Evolutionary conservation across 1,139 yeast genomes (phyloP).

Genomic region (Blastobotrys niveus): DNA sequence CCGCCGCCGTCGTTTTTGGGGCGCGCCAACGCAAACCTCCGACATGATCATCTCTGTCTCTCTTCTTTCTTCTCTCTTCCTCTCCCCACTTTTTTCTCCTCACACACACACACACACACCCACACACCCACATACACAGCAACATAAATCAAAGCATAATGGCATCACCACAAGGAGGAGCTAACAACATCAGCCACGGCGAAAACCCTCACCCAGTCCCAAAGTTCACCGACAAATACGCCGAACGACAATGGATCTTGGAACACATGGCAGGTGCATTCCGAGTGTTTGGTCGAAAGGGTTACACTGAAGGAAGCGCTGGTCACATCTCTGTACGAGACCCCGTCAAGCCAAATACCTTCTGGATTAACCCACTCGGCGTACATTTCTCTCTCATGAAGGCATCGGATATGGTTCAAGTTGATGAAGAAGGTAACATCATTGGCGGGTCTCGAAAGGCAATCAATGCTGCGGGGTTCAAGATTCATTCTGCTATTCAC

Average conservation of each 20-base stretch:
- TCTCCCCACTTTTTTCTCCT: not conserved
- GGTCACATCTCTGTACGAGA: conserved; percentile 80
- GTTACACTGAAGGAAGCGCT: conserved; percentile 70
- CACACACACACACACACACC: not conserved
- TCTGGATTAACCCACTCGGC: conserved; percentile 78
- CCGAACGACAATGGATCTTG: conserved; percentile 56
- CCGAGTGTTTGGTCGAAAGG: conserved; percentile 67
- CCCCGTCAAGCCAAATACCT: conserved; percentile 63
- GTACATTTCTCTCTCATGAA: conserved; percentile 64
- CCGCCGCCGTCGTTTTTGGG: no score
- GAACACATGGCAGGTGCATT: conserved; percentile 82
- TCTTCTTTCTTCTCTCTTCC: not conserved
- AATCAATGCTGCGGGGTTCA: conserved; percentile 75
- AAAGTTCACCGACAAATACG: conserved; percentile 44
- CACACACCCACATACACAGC: not conserved
- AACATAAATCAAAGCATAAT: not conserved
- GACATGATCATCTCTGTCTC: not conserved
- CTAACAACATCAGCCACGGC: conserved; percentile 21
- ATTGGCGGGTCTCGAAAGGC: conserved; percentile 63
- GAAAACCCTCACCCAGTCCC: conserved; percentile 39
- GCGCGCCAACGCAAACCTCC: no score
- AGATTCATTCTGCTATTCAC: conserved; percentile 72
- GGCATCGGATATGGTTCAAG: conserved; percentile 71
- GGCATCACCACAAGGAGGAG: no score
- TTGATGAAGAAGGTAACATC: conserved; percentile 64